Evolutionary conservation across 1,284 basidiomycete genomes (phyloP).

Genomic region (Marasmius sp.): DNA sequence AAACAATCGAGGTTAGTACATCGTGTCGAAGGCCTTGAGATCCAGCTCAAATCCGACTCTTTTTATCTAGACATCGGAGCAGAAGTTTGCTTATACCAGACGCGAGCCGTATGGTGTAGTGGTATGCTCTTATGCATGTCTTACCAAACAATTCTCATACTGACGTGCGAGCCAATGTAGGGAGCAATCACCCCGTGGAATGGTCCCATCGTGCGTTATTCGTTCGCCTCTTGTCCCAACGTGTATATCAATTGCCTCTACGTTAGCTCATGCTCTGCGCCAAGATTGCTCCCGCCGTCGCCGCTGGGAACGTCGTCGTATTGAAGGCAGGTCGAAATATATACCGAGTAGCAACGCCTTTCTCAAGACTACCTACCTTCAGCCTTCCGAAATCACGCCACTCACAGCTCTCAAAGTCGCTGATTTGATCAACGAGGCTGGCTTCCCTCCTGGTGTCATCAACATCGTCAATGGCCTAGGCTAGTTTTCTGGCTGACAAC

Average conservation of each 20-base stretch:
- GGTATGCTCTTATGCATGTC: slow-evolving; percentile 2
- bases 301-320: slow-evolving; percentile 77
- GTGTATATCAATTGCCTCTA: background rate
- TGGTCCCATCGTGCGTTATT: slow-evolving; percentile 33
- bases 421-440: no score
- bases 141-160: slow-evolving; percentile 40
- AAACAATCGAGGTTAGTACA: slow-evolving; percentile 34
- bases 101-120: slow-evolving; percentile 86
- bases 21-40: slow-evolving; percentile 20
- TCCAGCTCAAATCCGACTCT: background rate
- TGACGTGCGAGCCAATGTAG: slow-evolving; percentile 58
- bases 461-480: background rate
- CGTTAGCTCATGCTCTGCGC: slow-evolving; percentile 56
- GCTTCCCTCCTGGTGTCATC: no score
- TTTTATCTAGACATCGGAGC: slow-evolving; percentile 49
- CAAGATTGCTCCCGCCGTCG: slow-evolving; percentile 84
- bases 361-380: background rate
- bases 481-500: no score
- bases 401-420: no score
- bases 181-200: slow-evolving; percentile 75
- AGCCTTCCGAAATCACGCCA: no score
- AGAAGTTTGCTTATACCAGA: slow-evolving; percentile 69
- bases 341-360: background rate
- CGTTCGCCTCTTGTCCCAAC: background rate
- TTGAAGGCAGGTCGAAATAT: slow-evolving; percentile 49